phyloP scores from a whole-genome alignment of 352 stramenopile species.

The Globisporangium nunn region DNA sequence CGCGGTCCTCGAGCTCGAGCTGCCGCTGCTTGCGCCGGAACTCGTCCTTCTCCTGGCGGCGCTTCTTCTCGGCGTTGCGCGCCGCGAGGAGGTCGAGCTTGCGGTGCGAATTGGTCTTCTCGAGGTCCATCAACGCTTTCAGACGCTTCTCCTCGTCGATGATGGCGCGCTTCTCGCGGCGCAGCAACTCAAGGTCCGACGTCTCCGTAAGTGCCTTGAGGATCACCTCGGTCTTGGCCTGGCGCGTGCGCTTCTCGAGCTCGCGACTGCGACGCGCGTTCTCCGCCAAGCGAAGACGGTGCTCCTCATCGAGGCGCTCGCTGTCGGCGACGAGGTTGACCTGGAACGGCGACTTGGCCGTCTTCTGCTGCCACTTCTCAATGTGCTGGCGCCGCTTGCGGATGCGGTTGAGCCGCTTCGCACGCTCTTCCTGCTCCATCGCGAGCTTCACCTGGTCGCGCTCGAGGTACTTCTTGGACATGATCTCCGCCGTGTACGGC shows the following conservation, averaged over 20 bases:
- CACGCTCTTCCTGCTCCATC: conserved; percentile 52
- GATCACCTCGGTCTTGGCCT: conserved; percentile 92
- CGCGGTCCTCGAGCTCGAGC: conserved; percentile 53
- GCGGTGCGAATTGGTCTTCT: conserved; percentile 90
- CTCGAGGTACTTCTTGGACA: conserved; percentile 73
- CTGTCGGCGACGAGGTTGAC: conserved; percentile 93
- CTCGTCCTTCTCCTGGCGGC: conserved; percentile 86
- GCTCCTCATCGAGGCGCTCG: conserved; percentile 89
- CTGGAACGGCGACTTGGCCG: conserved; percentile 86
- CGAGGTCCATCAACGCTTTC: conserved; percentile 90
- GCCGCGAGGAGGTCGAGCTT: conserved; percentile 90
- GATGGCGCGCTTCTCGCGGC: conserved; percentile 92
- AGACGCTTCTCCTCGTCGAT: conserved; percentile 92
- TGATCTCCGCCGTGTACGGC: conserved; percentile 66
- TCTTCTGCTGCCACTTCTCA: conserved; percentile 88
- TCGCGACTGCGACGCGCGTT: conserved; percentile 50
- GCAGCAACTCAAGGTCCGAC: conserved; percentile 87
- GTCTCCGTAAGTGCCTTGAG: conserved; percentile 86
- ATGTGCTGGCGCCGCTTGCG: conserved; percentile 50
- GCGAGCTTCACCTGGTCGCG: conserved; percentile 57
- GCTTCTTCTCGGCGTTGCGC: conserved; percentile 86
- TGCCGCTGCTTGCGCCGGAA: conserved; percentile 65
- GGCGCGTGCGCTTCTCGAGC: conserved; percentile 66
- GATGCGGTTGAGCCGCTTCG: conserved; percentile 52
- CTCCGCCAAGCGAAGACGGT: conserved; percentile 76